These are phyloP conservation scores for Epichloe glyceriae DNA, from an alignment of 2,329 filamentous ascomycete species.

Conservation along the genomic window DNA sequence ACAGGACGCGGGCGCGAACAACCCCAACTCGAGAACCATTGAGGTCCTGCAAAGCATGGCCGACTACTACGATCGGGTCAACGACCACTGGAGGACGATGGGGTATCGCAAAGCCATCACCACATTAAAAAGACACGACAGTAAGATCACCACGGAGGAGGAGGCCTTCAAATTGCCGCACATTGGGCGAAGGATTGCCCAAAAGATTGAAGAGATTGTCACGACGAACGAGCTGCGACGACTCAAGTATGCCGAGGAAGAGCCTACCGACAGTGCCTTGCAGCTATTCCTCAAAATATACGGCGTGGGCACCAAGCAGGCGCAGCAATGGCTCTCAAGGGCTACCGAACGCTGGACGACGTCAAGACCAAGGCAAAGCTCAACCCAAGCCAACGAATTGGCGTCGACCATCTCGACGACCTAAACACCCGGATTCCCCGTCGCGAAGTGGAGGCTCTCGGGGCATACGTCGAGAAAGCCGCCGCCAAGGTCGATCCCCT, in stretches of 20 bases:
- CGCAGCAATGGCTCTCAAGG: conserved; percentile 63
- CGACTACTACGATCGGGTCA: conserved; percentile 60
- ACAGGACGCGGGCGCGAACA: conserved; percentile 29
- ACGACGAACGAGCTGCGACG: conserved; percentile 57
- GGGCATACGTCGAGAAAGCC: conserved; percentile 45
- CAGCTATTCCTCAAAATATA: conserved; percentile 68
- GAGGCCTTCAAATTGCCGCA: conserved; percentile 55
- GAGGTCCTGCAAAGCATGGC: conserved; percentile 67
- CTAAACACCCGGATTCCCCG: conserved; percentile 69
- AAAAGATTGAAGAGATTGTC: conserved; percentile 84
- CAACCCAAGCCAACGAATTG: conserved; percentile 57
- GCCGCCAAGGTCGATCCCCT: conserved; percentile 46
- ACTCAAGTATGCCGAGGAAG: conserved; percentile 55
- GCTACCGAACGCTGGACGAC: conserved; percentile 63
- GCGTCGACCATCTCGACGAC: conserved; percentile 68
- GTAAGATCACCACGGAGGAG: conserved; percentile 52
- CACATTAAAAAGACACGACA: conserved; percentile 53
- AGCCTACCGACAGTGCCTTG: conserved; percentile 52
- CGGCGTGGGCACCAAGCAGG: conserved; percentile 58
- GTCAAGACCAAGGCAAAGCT: conserved; percentile 48
- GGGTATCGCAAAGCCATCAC: conserved; percentile 68
- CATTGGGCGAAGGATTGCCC: conserved; percentile 60
- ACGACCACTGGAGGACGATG: conserved; percentile 62
- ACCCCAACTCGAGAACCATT: conserved; percentile 66
- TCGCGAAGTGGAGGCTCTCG: conserved; percentile 59